phyloP scores from a whole-genome alignment of 441 rosid species.

The Daphne laureola region DNA sequence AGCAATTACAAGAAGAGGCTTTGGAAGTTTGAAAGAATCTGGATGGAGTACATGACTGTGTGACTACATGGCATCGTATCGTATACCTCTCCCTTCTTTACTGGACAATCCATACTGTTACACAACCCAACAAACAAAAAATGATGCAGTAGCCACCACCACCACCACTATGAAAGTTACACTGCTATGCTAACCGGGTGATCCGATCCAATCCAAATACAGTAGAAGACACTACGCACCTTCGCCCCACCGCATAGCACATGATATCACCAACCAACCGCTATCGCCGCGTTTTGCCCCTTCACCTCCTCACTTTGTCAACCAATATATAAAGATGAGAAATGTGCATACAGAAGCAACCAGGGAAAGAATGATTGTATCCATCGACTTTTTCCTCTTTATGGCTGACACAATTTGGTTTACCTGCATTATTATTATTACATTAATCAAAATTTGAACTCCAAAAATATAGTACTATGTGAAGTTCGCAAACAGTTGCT shows the following conservation, averaged over 20 bases:
- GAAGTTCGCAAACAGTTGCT: no score
- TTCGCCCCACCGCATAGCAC: constrained; percentile 7
- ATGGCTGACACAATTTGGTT: constrained; percentile 69
- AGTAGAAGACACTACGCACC: constrained; percentile 15
- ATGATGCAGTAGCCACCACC: constrained; percentile 13
- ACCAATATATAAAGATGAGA: constrained; percentile 88
- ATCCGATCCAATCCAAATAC: background rate
- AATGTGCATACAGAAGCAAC: constrained; percentile 92
- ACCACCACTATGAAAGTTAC: constrained; percentile 9
- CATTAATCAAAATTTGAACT: background rate
- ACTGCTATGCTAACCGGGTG: no score
- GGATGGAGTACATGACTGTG: no score
- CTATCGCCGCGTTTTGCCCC: constrained; percentile 10
- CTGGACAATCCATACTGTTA: constrained; percentile 5
- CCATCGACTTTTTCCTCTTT: constrained; percentile 96
- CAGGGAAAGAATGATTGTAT: constrained; percentile 81
- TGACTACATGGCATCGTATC: background rate
- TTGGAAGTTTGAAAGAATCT: no score
- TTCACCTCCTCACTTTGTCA: constrained; percentile 57
- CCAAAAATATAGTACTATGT: background rate
- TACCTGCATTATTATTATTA: constrained; percentile 50
- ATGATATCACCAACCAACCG: background rate
- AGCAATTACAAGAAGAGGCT: no score
- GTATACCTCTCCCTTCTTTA: constrained; percentile 6
- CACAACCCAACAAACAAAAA: constrained; percentile 10